Evolutionary conservation across 352 stramenopile species (phyloP), one percentile per base, ranked within the genome.

Genomic region (Phytophthora pluvialis): DNA sequence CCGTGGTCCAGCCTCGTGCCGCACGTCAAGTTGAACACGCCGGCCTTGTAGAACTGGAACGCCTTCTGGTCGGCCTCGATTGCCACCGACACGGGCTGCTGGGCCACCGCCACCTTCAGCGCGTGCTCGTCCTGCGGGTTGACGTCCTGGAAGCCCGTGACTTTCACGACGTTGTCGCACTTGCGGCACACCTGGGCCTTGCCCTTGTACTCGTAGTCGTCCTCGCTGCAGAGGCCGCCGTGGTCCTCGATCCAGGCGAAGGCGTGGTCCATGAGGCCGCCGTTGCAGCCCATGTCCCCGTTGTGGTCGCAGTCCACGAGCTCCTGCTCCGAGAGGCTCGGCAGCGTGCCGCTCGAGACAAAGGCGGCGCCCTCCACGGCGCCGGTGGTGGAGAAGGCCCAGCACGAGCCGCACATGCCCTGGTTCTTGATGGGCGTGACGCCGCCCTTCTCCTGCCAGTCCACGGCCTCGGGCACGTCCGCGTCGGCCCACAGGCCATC

Each of bases 261-360:
- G 9, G 96, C 97, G 69, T 99, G 97, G 78, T 98, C 95, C 97
- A 99, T 99, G 12, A 99, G 75, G 28, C 97, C 98, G 26, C 97
- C 98, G 61, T 96, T 97, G 84, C 98, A 99, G 56, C 97, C 97
- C 73, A 97, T 89, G 82, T 99, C 94, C 50, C 91, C 87, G 65
- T 93, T 92, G 63, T 95, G 53, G 71, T 99, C 97, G 67, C 98
- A 99, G 81, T 98, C 95, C 40, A 99, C 89, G 18, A 99, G 90
- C 63, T 99, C 88, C 78, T 99, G 98, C 77, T 99, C 98, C 36
- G 94, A 99, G 21, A 99, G 78, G 44, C 77, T 90, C 4, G 91
- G 58, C 2, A 99, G 86, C 60, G 95, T 89, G 33, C 91, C 90
- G 42, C 74, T 98, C 15, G 97, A 78, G 18, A 99, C 85, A 54